Evolutionary conservation across 2,329 filamentous ascomycete genomes (phyloP).

Genomic region (Arthroderma sp.): DNA sequence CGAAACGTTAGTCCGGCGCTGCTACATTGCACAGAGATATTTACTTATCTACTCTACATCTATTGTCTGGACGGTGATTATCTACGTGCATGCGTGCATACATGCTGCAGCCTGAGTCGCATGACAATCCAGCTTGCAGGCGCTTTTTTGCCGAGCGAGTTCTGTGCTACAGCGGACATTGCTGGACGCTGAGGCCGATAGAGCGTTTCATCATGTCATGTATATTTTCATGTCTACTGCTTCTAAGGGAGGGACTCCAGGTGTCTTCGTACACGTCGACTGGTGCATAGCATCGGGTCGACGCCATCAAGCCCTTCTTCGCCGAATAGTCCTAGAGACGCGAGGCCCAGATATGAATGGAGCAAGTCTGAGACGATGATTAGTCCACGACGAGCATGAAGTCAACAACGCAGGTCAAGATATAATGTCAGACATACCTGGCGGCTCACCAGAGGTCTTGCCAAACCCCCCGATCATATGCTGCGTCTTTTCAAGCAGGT

Average conservation of each 20-base stretch:
- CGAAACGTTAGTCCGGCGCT: not conserved
- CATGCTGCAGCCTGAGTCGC: no score
- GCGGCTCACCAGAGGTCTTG: slow-evolving; percentile 56
- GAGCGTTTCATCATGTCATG: no score
- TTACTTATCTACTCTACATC: no score
- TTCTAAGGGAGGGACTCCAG: slow-evolving; percentile 33
- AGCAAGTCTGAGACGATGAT: slow-evolving; percentile 50
- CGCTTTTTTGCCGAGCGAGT: no score
- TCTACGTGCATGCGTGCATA: not conserved
- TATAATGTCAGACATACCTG: slow-evolving; percentile 39
- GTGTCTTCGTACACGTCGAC: slow-evolving; percentile 36
- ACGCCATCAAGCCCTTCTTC: slow-evolving; percentile 58
- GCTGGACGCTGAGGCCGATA: no score
- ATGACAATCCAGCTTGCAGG: no score
- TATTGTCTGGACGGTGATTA: no score
- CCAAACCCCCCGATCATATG: slow-evolving; percentile 73
- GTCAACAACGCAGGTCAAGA: slow-evolving; percentile 38
- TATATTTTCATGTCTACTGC: slow-evolving; percentile 13
- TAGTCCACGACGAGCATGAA: not conserved
- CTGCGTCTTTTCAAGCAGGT: slow-evolving; percentile 74
- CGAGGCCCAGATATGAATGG: slow-evolving; percentile 79
- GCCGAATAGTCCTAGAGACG: slow-evolving; percentile 61
- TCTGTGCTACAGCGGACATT: no score
- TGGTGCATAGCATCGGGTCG: slow-evolving; percentile 67
- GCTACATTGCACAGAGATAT: no score